Conservation (phyloP, 768 basidiomycete genomes). For the Rhizopogon sp. region DNA sequence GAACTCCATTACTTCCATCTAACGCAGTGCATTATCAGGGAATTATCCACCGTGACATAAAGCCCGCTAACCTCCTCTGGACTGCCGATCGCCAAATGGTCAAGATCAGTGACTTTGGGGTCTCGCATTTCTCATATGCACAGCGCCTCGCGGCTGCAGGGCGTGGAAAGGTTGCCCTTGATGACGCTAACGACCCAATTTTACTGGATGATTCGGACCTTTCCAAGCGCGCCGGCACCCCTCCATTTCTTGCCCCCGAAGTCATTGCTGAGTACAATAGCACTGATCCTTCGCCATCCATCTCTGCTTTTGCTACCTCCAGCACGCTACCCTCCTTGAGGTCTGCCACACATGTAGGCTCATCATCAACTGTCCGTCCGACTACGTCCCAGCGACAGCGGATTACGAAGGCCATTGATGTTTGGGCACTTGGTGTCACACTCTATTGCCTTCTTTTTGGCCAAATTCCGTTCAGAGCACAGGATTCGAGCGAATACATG, state of each 20-base stretch:
- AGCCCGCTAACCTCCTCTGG: constrained; percentile 95
- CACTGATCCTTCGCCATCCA: constrained; percentile 29
- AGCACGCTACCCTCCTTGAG: constrained; percentile 26
- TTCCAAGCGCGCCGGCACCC: constrained; percentile 89
- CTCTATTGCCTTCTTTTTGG: constrained; percentile 94
- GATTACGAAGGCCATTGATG: constrained; percentile 91
- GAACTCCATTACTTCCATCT: not conserved
- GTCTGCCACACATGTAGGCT: constrained; percentile 25
- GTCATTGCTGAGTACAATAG: constrained; percentile 66
- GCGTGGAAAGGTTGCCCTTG: constrained; percentile 27
- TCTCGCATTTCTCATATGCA: constrained; percentile 92
- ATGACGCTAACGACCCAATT: constrained; percentile 52
- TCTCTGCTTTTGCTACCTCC: constrained; percentile 24
- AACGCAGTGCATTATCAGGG: constrained; percentile 88
- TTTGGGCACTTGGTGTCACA: constrained; percentile 97
- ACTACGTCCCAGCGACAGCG: constrained; percentile 34
- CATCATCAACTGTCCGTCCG: constrained; percentile 24
- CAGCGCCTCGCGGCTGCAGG: constrained; percentile 69
- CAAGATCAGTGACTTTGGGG: constrained; percentile 98
- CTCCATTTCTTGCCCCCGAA: constrained; percentile 95
- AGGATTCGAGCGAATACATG: constrained; percentile 59
- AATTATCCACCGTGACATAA: constrained; percentile 99
- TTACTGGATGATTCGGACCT: constrained; percentile 83
- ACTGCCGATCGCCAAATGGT: constrained; percentile 80
- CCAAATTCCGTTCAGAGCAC: constrained; percentile 66